Evolutionary conservation across 2,329 filamentous ascomycete species (phyloP), one percentile per base, ranked within the genome.

Genomic region (Fusarium miscanthi): DNA sequence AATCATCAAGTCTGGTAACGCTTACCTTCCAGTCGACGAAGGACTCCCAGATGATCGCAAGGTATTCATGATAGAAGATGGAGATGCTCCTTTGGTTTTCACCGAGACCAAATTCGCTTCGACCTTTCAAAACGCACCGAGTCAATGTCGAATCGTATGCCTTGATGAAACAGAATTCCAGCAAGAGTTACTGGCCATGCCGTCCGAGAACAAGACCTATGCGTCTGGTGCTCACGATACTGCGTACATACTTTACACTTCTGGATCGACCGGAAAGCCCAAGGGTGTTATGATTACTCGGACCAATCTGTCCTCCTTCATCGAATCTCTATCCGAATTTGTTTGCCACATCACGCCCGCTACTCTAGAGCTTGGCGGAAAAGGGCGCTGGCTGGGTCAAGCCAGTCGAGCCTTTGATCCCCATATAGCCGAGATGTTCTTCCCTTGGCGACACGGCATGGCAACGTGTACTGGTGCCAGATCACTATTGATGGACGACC

Each of bases 331-430:
- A 5, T 61, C 46, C 1, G 58, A 61, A 40, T 61, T 53, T n/a
- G 13, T 61, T 14, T 61, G 58, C 14, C 25, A 19, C 5, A 61
- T 61, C 21, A 48, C 46, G 11, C 46, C 46, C 14, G 48, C 48
- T 45, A 61, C 48, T 31, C 46, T 45, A 13, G 58, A 61, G 21
- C 58, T 61, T 21, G 46, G 46, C 31, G 42, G 42, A 10, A 61
- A 53, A n/a, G 58, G 58, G 23, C 46, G 58, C 40, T 61, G 58
- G 38, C 10, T 61, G 33, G 46, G 58, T n/a, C 58, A 61, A 31
- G 38, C 58, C 38, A 61, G 58, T 31, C 48, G 58, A 54, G 58
- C 58, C 12, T 61, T 61, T 45, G 46, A 61, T 31, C 58, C 58
- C 17, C 58, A 60, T 41, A 43, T 43, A 27, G 42, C 42, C 8